Conservation (phyloP, 2,329 filamentous ascomycete genomes). For the Cercospora brassicicola region DNA sequence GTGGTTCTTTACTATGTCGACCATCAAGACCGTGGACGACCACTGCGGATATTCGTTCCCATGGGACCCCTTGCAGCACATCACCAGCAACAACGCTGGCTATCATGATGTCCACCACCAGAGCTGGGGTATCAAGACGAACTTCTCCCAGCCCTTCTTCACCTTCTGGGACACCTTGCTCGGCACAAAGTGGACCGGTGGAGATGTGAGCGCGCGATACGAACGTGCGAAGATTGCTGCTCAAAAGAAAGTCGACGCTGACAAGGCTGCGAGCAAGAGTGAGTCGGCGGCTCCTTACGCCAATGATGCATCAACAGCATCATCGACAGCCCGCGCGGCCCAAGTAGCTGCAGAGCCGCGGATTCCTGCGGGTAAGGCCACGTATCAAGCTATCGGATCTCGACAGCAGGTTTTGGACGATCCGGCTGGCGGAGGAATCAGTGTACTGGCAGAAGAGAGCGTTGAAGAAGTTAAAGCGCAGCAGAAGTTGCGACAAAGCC, state of each 20-base stretch:
- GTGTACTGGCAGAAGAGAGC: constrained; percentile 43
- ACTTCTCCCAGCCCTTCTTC: constrained; percentile 81
- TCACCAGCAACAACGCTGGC: constrained; percentile 91
- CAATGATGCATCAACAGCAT: constrained; percentile 28
- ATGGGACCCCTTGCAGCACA: constrained; percentile 87
- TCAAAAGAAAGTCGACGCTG: constrained; percentile 57
- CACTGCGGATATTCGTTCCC: constrained; percentile 96
- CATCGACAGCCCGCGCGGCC: constrained; percentile 26
- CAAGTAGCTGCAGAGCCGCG: constrained; percentile 27
- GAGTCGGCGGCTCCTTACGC: constrained; percentile 30
- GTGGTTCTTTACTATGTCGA: constrained; percentile 83
- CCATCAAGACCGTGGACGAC: constrained; percentile 95
- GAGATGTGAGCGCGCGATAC: constrained; percentile 60
- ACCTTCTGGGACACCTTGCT: constrained; percentile 89
- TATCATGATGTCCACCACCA: constrained; percentile 99
- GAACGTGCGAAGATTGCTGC: constrained; percentile 57
- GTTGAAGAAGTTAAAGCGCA: constrained; percentile 42
- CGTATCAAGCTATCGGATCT: constrained; percentile 42
- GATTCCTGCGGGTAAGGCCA: constrained; percentile 42
- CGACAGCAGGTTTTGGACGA: constrained; percentile 47
- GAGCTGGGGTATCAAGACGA: constrained; percentile 97
- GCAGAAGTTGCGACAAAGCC: constrained; percentile 41
- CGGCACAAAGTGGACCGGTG: constrained; percentile 79
- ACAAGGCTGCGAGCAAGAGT: constrained; percentile 35
- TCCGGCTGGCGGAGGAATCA: constrained; percentile 38